These are phyloP conservation scores for Periconia macrospinosa DNA, from an alignment of 2,329 filamentous ascomycete genomes.

Conservation along the genomic window DNA sequence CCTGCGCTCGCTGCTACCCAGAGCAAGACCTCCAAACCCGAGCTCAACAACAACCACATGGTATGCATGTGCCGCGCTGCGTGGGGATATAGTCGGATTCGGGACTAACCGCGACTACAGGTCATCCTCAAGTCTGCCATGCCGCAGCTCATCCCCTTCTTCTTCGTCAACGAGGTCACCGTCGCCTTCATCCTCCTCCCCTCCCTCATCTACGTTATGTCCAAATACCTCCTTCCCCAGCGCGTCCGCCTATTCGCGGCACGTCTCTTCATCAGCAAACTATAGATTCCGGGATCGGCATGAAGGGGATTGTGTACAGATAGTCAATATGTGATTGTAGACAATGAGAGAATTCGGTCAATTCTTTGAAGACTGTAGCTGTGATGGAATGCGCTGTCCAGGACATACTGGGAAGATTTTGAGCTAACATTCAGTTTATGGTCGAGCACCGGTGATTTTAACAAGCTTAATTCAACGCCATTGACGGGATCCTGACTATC, in stretches of 20 bases:
- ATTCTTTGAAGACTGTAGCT: background rate
- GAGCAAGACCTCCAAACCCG: conserved; percentile 35
- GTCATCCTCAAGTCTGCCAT: conserved; percentile 46
- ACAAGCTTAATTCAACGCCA: too few species aligned
- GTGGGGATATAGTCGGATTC: background rate
- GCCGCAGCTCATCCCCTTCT: conserved; percentile 50
- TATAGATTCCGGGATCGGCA: conserved; percentile 28
- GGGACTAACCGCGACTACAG: conserved; percentile 28
- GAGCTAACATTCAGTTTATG: too few species aligned
- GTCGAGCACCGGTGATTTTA: too few species aligned
- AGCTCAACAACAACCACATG: conserved; percentile 38
- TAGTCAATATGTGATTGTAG: conserved; percentile 39
- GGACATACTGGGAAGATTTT: too few species aligned
- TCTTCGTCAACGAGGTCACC: conserved; percentile 50
- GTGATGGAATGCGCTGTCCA: background rate
- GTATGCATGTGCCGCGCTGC: conserved; percentile 15
- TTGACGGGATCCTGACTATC: too few species aligned
- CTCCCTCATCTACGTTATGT: conserved; percentile 48
- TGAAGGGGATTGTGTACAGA: conserved; percentile 30
- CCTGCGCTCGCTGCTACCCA: conserved; percentile 39
- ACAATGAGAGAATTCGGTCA: conserved; percentile 27
- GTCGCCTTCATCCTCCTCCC: conserved; percentile 46
- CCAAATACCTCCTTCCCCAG: conserved; percentile 49
- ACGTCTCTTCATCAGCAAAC: conserved; percentile 50
- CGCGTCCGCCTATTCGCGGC: conserved; percentile 45